Evolutionary conservation across 2,329 filamentous ascomycete genomes (phyloP).

Genomic region (Lomentospora prolificans): DNA sequence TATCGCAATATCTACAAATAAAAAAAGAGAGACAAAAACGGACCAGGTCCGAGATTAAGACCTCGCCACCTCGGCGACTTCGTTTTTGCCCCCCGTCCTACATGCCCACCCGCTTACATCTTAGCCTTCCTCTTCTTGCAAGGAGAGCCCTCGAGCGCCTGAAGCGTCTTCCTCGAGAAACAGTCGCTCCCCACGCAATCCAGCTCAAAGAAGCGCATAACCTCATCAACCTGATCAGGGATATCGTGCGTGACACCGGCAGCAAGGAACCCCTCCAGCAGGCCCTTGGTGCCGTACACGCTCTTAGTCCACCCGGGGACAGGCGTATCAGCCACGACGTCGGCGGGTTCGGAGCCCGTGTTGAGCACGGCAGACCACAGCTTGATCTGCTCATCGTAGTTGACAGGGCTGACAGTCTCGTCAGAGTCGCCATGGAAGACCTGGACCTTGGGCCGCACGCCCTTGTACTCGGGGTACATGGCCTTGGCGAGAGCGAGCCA

Average conservation of each 20-base stretch:
- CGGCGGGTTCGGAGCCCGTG: slow-evolving; percentile 8
- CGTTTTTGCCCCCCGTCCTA: too few relatives aligned
- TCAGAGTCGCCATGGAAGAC: slow-evolving; percentile 47
- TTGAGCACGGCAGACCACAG: slow-evolving; percentile 34
- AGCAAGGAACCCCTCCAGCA: slow-evolving; percentile 14
- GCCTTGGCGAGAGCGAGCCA: slow-evolving; percentile 25
- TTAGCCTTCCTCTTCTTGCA: background rate
- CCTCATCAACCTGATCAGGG: slow-evolving; percentile 13
- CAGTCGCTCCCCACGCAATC: slow-evolving; percentile 12
- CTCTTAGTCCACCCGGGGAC: slow-evolving; percentile 13
- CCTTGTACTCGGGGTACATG: slow-evolving; percentile 40
- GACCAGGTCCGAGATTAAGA: too few relatives aligned
- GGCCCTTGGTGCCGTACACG: slow-evolving; percentile 10
- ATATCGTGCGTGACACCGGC: slow-evolving; percentile 13
- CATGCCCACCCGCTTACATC: background rate
- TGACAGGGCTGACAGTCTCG: slow-evolving; percentile 37
- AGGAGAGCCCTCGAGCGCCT: background rate
- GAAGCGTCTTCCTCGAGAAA: slow-evolving; percentile 13
- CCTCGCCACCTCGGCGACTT: too few relatives aligned
- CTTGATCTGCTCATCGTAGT: slow-evolving; percentile 45
- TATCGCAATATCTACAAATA: too few relatives aligned
- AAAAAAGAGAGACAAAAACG: too few relatives aligned
- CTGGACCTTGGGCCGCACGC: slow-evolving; percentile 44
- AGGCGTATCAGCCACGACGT: slow-evolving; percentile 8
- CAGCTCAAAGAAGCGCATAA: slow-evolving; percentile 14